Evolutionary conservation across 106 monocot species (phyloP).

Genomic region (Dioscorea dumetorum): DNA sequence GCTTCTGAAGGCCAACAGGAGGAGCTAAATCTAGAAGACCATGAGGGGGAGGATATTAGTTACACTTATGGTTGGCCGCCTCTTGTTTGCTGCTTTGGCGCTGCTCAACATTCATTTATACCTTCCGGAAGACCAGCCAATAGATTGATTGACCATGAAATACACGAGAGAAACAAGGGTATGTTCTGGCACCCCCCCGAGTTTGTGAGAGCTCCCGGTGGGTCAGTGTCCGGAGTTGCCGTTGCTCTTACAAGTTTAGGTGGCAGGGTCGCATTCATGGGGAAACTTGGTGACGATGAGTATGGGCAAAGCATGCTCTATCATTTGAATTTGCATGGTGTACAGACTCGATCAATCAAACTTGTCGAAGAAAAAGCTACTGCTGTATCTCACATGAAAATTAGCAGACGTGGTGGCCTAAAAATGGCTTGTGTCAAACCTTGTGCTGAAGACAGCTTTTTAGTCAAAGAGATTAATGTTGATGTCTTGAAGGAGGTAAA

Average conservation of each 20-base stretch:
- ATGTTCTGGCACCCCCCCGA: conserved; percentile 68
- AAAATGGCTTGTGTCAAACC: conserved; percentile 35
- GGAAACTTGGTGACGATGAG: conserved; percentile 84
- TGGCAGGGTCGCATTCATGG: conserved; percentile 79
- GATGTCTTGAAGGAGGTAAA: conserved; percentile 78
- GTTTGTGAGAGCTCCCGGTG: conserved; percentile 80
- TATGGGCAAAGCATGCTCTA: conserved; percentile 64
- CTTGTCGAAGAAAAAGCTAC: conserved; percentile 46
- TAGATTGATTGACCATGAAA: conserved; percentile 70
- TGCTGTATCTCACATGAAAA: conserved; percentile 74
- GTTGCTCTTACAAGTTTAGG: conserved; percentile 71
- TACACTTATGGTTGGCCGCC: conserved; percentile 62
- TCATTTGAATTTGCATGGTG: conserved; percentile 62
- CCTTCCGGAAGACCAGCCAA: conserved; percentile 80
- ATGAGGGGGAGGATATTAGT: conserved; percentile 47
- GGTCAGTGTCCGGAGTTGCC: conserved; percentile 71
- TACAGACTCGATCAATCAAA: conserved; percentile 63
- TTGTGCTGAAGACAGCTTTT: conserved; percentile 70
- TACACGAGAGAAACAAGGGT: conserved; percentile 58
- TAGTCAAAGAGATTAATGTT: conserved; percentile 61
- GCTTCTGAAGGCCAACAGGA: conserved; percentile 11
- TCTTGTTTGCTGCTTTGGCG: conserved; percentile 85
- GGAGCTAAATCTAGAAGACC: conserved; percentile 14
- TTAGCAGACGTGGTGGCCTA: conserved; percentile 41
- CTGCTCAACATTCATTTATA: conserved; percentile 70